Evolutionary conservation across 2,329 filamentous ascomycete species (phyloP), one percentile per base, ranked within the genome.

Genomic region (Exophiala sp.): DNA sequence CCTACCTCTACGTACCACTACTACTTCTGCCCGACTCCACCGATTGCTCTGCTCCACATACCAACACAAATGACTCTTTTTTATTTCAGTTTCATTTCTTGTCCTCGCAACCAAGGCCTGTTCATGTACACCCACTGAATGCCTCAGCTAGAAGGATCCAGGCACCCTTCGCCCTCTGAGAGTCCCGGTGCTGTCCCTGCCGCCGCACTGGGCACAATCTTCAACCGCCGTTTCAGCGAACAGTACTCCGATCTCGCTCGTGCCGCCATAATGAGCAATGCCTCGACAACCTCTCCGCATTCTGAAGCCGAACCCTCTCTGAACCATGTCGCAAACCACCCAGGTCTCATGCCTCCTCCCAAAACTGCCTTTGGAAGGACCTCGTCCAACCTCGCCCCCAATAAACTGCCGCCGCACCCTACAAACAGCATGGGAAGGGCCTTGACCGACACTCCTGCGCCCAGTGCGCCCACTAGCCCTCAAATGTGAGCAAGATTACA

Each of bases 381-480:
- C 4, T 42, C 46, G 16, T 29, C 47, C 27, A 42, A 34, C 22
- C 21, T 37, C 11, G 13, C 41, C 38, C 11, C 49, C 14, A 37
- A 35, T 42, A 58, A 57, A 41, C 43, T 24, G 2, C 38, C 27
- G 4, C 53, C 50, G 9, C 43, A 46, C 43, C 40, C 48, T 11
- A 10, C 50, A 16, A 66, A 72, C 63, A 73, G 73, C 61, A 70
- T 77, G 60, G 76, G 77, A 52, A 65, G 63, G 45, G 76, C 79
- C 29, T 63, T 82, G 65, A 80, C 75, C 59, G 81, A 85, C 66
- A 85, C 81, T 54, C 81, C 81, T 53, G 64, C 72, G 62, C 76
- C 80, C 50, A 83, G 81, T 56, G 77, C 78, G 46, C 80, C 81
- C 23, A 75, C 71, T 60, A 83, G 79, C 63, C 80, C 80, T 60